Evolutionary conservation across 2,329 filamentous ascomycete genomes (phyloP), one percentile per base, ranked within the genome.

Genomic region (Moelleriella libera): DNA sequence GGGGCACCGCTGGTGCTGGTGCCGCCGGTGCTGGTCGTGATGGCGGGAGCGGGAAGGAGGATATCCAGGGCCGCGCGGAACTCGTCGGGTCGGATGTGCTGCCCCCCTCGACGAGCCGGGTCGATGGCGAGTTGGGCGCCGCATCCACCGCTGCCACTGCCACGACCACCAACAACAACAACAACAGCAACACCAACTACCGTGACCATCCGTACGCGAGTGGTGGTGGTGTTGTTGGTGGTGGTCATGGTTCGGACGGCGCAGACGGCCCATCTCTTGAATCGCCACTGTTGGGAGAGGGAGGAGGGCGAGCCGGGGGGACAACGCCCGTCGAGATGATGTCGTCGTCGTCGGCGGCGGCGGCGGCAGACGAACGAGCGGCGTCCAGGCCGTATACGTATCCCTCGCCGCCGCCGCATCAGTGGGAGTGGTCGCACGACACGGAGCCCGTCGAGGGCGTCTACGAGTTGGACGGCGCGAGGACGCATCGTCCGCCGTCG

Each of bases 241-340:
- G 21, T 21, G 21, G 21, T 21, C 2, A 21, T 21, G 21, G 21
- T 21, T 21, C 21, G 21, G 21, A 21, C 21, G 21, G 21, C 21
- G 21, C 21, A 21, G 21, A 21, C 21, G 21, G 21, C 21, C 21
- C 21, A 21, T 21, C 21, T 21, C 21, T 21, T 21, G 21, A 21
- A 21, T 21, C 21, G 21, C 21, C 21, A 21, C 21, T 21, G 21
- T 21, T 21, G 21, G 21, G 21, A 21, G 21, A 21, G 21, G 21
- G 21, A 21, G 21, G 21, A 21, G 21, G 21, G 21, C 21, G 21
- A 21, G 34, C 34, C 34, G 34, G 34, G 5, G 41, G 9, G 32
- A 48, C 66, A 1, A 63, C 63, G 21, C 68, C 75, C 4, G 73
- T 79, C 3, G 76, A 80, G 63, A 74, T 80, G 10, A 74, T 70